Base-by-base conservation (phyloP, 2,329 filamentous ascomycete species). In the Trichophyton mentagrophytes region DNA sequence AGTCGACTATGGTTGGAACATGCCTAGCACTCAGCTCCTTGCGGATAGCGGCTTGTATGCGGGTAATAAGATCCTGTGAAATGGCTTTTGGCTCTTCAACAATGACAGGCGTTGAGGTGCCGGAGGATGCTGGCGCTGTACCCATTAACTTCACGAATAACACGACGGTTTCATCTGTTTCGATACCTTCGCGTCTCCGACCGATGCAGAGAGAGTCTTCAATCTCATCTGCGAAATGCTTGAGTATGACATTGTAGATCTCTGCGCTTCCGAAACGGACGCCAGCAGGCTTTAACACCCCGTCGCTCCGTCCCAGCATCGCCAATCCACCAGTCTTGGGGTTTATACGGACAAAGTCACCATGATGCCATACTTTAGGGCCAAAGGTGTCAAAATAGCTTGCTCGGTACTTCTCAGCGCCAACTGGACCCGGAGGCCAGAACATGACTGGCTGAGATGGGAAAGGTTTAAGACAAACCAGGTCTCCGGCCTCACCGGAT, bases 241-340 rank as follows among this genome's bases (percentile, higher is more conserved):
- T 85, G 1, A 93, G 82, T 30, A 97, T 77, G n/a, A 96, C 80
- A 70, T 96, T 96, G 74, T 97, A 97, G 20, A 99, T 96, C 77
- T 99, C 93, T 0, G 92, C 90, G 36, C 86, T 90, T 3, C 92
- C 92, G 69, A 99, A 97, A 0, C 92, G 80, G 17, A 99, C 90
- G 1, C 93, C 93, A 0, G 87, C 84, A 0, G 93, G 93, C 71
- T 99, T 99, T 13, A 99, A 77, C 4, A 97, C 89, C 3, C 93
- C 93, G 68, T 99, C 92, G 58, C 88, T 93, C 27, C 92, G 83
- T 2, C 93, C 92, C 0, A 97, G 81, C 92, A 97, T 97, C 65
- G 90, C 80, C 8, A 97, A 76, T 0, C 90, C 89, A 11, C 89
- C 85, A 0, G 89, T 93, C 15, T 76, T 69, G 0, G 84, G 81